These are phyloP conservation scores for Barnettozyma siamensis DNA, from an alignment of 805 yeast genomes.

Conservation along the genomic window DNA sequence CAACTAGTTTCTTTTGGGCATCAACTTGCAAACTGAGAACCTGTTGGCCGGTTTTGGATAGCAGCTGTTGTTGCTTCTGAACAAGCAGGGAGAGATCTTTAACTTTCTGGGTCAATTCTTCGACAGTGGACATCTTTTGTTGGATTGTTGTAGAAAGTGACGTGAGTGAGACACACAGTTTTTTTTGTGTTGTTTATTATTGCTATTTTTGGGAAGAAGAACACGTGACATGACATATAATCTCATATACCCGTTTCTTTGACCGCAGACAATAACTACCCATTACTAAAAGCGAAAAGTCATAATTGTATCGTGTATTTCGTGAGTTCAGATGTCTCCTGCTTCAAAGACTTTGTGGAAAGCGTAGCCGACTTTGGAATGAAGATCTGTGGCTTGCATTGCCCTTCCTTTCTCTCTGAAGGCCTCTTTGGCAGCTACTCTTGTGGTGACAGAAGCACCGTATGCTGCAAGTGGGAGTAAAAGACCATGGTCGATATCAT, in stretches of 20 bases:
- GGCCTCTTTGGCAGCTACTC: conserved; percentile 61
- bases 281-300: no score
- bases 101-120: conserved; percentile 37
- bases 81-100: conserved; percentile 47
- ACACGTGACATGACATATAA: background rate
- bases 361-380: conserved; percentile 58
- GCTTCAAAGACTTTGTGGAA: conserved; percentile 29
- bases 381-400: conserved; percentile 82
- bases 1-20: conserved; percentile 39
- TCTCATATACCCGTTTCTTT: background rate
- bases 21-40: conserved; percentile 62
- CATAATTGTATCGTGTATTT: background rate
- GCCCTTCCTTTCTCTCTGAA: conserved; percentile 62
- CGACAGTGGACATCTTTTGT: conserved; percentile 15
- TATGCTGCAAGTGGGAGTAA: conserved; percentile 51
- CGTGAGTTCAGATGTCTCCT: background rate
- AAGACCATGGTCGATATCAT: conserved; percentile 26
- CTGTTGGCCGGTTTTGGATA: conserved; percentile 77
- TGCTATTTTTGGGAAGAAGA: background rate
- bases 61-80: conserved; percentile 56
- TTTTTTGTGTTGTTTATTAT: background rate
- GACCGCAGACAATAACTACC: no score
- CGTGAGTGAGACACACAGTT: no score
- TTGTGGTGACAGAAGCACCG: conserved; percentile 65
- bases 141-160: no score